Evolutionary conservation across 176 grass and related monocot genomes (phyloP).

Genomic region (Oryza coarctata): DNA sequence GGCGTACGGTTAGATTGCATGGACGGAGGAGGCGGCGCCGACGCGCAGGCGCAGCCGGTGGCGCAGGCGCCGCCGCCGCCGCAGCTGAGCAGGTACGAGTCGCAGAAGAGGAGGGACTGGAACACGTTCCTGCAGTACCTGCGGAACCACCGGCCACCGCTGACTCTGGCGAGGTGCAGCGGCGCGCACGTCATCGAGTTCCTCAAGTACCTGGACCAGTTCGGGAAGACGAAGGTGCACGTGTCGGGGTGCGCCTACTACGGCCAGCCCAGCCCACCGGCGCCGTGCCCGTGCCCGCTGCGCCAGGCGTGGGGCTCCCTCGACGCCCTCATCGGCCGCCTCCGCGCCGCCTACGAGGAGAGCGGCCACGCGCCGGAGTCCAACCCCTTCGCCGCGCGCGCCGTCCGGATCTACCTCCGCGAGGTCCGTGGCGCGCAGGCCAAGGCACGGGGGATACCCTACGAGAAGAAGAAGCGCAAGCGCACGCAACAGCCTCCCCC

Average conservation of each 20-base stretch:
- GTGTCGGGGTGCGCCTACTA: slow-evolving; percentile 58
- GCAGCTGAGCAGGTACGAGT: slow-evolving; percentile 87
- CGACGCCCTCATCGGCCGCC: slow-evolving; percentile 91
- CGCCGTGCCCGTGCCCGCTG: slow-evolving; percentile 80
- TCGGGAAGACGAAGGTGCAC: slow-evolving; percentile 99
- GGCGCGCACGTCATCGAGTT: slow-evolving; percentile 99
- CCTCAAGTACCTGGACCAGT: slow-evolving; percentile 93
- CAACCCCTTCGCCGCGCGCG: slow-evolving; percentile 89
- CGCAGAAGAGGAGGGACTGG: slow-evolving; percentile 98
- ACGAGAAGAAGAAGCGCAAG: slow-evolving; percentile 98
- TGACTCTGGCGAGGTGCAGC: slow-evolving; percentile 89
- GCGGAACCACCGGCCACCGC: slow-evolving; percentile 88
- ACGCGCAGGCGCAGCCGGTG: slow-evolving; percentile 23
- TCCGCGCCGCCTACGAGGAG: slow-evolving; percentile 94
- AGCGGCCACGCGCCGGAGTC: slow-evolving; percentile 76
- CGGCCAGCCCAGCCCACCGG: slow-evolving; percentile 87
- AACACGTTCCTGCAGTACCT: slow-evolving; percentile 99
- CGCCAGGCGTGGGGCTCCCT: slow-evolving; percentile 95
- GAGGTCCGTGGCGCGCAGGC: slow-evolving; percentile 95
- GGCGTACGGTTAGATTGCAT: neutral
- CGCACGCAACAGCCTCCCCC: slow-evolving; percentile 17
- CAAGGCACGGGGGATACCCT: slow-evolving; percentile 89
- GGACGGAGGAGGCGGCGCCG: neutral
- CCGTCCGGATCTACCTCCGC: slow-evolving; percentile 96
- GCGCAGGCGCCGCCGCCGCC: slow-evolving; percentile 16